Base-by-base conservation (phyloP, 2,329 filamentous ascomycete species). In the Xylaria sp. region DNA sequence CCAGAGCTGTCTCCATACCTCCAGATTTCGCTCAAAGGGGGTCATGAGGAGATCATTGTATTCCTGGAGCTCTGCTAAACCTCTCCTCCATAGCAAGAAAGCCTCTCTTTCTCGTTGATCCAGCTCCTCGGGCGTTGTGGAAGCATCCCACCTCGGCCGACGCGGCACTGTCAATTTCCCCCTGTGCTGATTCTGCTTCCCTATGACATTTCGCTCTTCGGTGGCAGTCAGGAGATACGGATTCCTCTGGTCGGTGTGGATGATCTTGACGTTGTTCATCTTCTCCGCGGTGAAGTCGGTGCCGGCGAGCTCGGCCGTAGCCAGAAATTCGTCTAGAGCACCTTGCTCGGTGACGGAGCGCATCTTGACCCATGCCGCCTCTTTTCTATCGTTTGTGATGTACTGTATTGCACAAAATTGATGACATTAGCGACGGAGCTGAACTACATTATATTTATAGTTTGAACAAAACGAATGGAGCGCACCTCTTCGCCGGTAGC, bases 251-350 rank as follows among this genome's bases (percentile, higher is more conserved):
- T 98, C 94, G 74, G 91, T 91, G 80, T 99, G 96, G 75, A 99
- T 98, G 79, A 99, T 98, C 85, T 98, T 98, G 82, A 98, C 92
- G 79, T 97, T 98, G 83, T 95, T 98, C 89, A 97, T 92, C 87
- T 98, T 98, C 85, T 98, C 94, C 33, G 96, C 97, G 0, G 95
- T 98, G 82, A 99, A 99, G 80, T 99, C 96, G 74, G 96, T 99
- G 73, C 94, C 95, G n/a, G 96, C 96, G 75, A 99, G 85, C 83
- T 98, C 94, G 72, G 96, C 97, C 1, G 96, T 99, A 66, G 92
- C 93, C 72, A 99, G 85, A 81, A 99, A 99, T 81, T 99, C 96
- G 81, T 99, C 96, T 71, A 99, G 89, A 54, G 94, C 94, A 74
- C 92, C 94, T 82, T 99, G 96, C 85, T 99, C 94, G 5, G 96